Evolutionary conservation across 805 yeast species (phyloP).

Genomic region (Metschnikowia gelsemii): DNA sequence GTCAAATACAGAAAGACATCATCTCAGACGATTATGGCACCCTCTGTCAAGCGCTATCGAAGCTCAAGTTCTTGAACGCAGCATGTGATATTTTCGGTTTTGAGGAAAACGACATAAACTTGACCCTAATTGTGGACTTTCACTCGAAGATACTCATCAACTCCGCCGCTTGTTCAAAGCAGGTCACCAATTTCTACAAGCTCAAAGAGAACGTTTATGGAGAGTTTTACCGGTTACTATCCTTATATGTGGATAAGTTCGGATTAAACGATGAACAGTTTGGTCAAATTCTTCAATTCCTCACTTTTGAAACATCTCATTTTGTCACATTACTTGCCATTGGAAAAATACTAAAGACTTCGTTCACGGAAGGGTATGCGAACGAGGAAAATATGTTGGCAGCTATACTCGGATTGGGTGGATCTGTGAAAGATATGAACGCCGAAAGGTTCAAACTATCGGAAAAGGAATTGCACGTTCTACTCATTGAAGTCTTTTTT

Average conservation of each 20-base stretch:
- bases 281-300: constrained; percentile 2
- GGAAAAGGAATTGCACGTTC: constrained; percentile 62
- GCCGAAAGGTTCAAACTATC: constrained; percentile 61
- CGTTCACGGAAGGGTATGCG: constrained; percentile 13
- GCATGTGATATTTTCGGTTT: constrained; percentile 14
- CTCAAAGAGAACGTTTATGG: constrained; percentile 41
- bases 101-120: constrained; percentile 1
- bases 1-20: constrained; percentile 14
- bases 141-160: constrained; percentile 21
- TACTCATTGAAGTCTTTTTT: constrained; percentile 52
- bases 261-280: constrained; percentile 2
- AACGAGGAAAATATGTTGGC: constrained; percentile 10
- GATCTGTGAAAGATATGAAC: constrained; percentile 59
- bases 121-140: constrained; percentile 23
- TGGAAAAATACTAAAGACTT: constrained; percentile 20
- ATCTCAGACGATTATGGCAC: constrained; percentile 23
- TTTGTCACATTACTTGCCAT: constrained; percentile 27
- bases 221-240: constrained; percentile 22
- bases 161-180: constrained; percentile 23
- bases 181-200: constrained; percentile 41
- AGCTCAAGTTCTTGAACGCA: constrained; percentile 31
- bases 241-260: constrained; percentile 16
- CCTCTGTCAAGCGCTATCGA: constrained; percentile 22
- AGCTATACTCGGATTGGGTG: constrained; percentile 32
- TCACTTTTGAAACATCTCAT: constrained; percentile 25